Evolutionary conservation across 192 early-diverging fungal genomes (phyloP).

Genomic region (Polychytrium aggregatum): DNA sequence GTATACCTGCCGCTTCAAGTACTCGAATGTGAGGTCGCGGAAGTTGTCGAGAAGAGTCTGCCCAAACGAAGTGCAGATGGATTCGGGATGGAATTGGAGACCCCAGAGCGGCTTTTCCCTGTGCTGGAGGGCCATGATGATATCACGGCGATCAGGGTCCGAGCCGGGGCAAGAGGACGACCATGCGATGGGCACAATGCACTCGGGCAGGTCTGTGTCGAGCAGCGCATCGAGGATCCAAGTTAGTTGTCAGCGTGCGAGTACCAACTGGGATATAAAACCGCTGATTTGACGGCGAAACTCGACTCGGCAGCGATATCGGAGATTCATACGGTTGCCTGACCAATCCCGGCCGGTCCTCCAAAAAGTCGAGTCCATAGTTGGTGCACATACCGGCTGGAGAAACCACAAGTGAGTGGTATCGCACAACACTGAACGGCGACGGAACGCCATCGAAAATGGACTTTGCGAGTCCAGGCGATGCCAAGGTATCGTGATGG

Average conservation of each 20-base stretch:
- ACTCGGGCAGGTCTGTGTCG: constrained; percentile 49
- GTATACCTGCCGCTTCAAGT: too few species aligned
- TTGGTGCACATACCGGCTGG: constrained; percentile 25
- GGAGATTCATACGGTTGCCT: not conserved
- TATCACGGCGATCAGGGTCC: constrained; percentile 10
- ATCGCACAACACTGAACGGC: constrained; percentile 70
- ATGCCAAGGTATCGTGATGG: constrained; percentile 16
- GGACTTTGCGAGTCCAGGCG: constrained; percentile 3
- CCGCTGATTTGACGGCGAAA: too few species aligned
- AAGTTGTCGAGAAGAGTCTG: not conserved
- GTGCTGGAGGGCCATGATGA: constrained; percentile 77
- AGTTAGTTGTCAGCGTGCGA: too few species aligned
- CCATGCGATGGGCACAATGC: constrained; percentile 54
- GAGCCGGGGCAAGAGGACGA: too few species aligned
- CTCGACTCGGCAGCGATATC: too few species aligned
- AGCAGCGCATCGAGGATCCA: too few species aligned
- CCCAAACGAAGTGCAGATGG: not conserved
- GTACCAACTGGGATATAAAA: too few species aligned
- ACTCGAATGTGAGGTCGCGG: constrained; percentile 3
- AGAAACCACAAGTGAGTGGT: constrained; percentile 79
- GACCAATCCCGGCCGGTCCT: not conserved
- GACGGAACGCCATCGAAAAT: constrained; percentile 52
- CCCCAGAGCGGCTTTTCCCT: constrained; percentile 59
- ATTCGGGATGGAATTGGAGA: constrained; percentile 97
- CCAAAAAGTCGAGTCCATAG: not conserved